Base-by-base conservation (phyloP, 345 rosid species). In the Corymbia maculata region DNA sequence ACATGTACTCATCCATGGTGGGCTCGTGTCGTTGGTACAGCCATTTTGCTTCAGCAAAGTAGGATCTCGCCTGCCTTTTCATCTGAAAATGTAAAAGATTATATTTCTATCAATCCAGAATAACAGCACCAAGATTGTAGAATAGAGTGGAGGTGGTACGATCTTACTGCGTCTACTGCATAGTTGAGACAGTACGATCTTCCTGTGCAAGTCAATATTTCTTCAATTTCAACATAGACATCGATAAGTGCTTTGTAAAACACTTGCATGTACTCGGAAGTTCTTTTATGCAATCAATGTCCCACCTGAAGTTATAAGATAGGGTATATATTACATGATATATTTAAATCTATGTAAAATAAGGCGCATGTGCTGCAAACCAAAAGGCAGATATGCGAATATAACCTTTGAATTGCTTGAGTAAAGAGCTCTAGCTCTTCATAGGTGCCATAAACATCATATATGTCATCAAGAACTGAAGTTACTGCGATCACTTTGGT, bases 251-350 rank as follows among this genome's bases (percentile, higher is more conserved):
- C 90, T 44, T 85, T 32, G 86, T 86, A 94, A 22, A 55, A 85
- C 1, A 91, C 8, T 70, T 92, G 88, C 95, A 93, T 92, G 64
- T 88, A 92, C 44, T 85, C 89, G 93, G 92, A 28, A 91, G 89
- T 80, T 89, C 66, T 32, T 47, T 44, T 13, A 87, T 49, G 4
- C 85, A 89, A 24, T 47, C 85, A 11, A 91, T 49, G 52, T 92
- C 93, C 93, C 92, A 91, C 86, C 93, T 92, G 30, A 88, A 45
- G 68, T 11, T 6, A 24, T 45, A 44, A 59, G 19, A 11, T 6
- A 14, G 9, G 22, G 17, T 51, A 79, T 52, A 4, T 15, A 13
- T 28, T 28, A 14, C 2, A 21, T 24, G 51, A 19, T 44, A 64
- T 10, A 28, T 53, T 7, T n/a, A 42, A 36, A 68, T 68, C 44